These are phyloP conservation scores for Quercus bicolor DNA, from an alignment of 306 rosid genomes.

Conservation along the genomic window DNA sequence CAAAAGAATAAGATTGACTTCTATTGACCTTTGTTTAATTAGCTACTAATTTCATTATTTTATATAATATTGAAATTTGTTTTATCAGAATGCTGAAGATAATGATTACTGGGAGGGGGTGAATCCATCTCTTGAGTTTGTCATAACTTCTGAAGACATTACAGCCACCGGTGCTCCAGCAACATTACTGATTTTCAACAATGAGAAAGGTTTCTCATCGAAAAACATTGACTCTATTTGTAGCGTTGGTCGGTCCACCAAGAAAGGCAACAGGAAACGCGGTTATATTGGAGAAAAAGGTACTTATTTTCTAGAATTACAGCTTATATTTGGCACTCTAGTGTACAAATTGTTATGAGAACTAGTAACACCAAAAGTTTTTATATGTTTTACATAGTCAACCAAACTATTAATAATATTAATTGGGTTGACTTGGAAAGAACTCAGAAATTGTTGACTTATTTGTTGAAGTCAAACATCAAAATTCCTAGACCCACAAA, in stretches of 20 bases:
- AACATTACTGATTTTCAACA: conserved; percentile 66
- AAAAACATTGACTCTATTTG: conserved; percentile 71
- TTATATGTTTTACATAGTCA: too few relatives aligned
- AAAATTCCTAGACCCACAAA: too few relatives aligned
- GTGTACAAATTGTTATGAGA: too few relatives aligned
- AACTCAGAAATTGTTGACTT: too few relatives aligned
- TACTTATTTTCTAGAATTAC: conserved; percentile 7
- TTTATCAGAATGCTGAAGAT: conserved; percentile 73
- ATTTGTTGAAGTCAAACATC: too few relatives aligned
- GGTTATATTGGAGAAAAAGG: conserved; percentile 94
- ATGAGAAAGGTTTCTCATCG: conserved; percentile 63
- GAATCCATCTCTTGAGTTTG: conserved; percentile 55
- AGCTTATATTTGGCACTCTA: too few relatives aligned
- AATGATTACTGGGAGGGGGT: conserved; percentile 50
- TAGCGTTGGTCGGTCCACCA: conserved; percentile 76
- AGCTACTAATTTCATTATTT: too few relatives aligned
- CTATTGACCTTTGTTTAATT: background rate
- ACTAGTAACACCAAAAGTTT: too few relatives aligned
- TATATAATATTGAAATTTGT: background rate
- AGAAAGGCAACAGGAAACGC: conserved; percentile 54
- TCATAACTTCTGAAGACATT: conserved; percentile 60
- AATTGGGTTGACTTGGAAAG: too few relatives aligned
- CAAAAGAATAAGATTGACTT: background rate
- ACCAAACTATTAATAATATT: too few relatives aligned
- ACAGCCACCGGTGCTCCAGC: conserved; percentile 62